Conservation (phyloP, 176 grass and related monocot species). For the Puccinellia tenuiflora region DNA sequence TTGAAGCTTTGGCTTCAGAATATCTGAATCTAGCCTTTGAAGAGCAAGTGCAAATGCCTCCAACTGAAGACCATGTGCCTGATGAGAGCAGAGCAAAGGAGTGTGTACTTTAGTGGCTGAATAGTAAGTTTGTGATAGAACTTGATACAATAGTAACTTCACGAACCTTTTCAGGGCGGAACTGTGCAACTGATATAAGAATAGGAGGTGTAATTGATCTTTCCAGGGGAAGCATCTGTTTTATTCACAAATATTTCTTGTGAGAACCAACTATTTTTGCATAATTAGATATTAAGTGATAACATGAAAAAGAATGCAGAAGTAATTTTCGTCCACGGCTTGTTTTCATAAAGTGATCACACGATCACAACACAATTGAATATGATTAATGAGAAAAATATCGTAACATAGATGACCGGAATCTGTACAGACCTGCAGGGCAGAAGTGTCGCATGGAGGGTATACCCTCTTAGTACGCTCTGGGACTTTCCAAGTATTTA, state of each 20-base stretch:
- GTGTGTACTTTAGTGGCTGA: conserved; percentile 16
- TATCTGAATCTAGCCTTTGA: conserved; percentile 52
- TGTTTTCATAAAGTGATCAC: not conserved
- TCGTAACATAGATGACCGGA: conserved; percentile 5
- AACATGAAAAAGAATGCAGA: not conserved
- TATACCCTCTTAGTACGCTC: conserved; percentile 73
- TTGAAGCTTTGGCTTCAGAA: conserved; percentile 65
- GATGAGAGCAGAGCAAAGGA: not conserved
- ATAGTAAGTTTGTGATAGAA: not conserved
- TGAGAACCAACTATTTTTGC: not conserved
- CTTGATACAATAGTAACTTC: not conserved
- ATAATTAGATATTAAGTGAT: not conserved
- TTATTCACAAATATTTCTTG: conserved; percentile 39
- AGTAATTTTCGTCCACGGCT: not conserved
- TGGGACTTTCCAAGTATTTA: conserved; percentile 81
- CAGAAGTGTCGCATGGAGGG: conserved; percentile 87
- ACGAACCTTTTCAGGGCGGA: conserved; percentile 93
- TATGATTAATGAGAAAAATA: conserved; percentile 5
- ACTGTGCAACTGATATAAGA: conserved; percentile 93
- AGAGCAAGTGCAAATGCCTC: conserved; percentile 83
- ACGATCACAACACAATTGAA: not conserved
- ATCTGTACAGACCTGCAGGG: conserved; percentile 54
- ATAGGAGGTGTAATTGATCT: conserved; percentile 51
- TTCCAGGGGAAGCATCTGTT: conserved; percentile 77
- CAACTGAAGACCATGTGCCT: conserved; percentile 90